Evolutionary conservation across 495 filamentous ascomycete genomes (phyloP).

Genomic region (Parachaetomium inaequale): DNA sequence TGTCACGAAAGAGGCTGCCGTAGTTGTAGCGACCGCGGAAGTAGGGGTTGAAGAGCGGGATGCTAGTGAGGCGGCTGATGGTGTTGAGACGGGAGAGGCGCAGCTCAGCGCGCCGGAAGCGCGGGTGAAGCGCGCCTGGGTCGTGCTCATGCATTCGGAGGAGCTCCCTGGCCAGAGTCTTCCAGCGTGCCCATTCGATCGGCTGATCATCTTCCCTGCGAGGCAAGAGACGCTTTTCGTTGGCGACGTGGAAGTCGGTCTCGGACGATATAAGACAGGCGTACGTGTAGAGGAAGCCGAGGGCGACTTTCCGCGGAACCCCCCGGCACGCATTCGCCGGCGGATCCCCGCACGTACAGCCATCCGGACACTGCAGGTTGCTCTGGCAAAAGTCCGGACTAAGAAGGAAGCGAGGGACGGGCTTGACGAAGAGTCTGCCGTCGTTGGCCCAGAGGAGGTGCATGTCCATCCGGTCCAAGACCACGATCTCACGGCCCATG

Average conservation of each 20-base stretch:
- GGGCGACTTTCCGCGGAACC: slow-evolving; percentile 20
- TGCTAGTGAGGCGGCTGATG: not conserved
- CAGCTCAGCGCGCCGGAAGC: slow-evolving; percentile 9
- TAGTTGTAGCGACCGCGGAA: not conserved
- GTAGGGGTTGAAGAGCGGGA: slow-evolving; percentile 3
- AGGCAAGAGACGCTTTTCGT: slow-evolving; percentile 34
- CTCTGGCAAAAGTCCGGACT: slow-evolving; percentile 3
- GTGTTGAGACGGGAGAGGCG: slow-evolving; percentile 4
- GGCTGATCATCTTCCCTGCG: slow-evolving; percentile 1
- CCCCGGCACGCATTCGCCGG: slow-evolving; percentile 3
- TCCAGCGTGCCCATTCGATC: slow-evolving; percentile 15
- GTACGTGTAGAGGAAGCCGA: slow-evolving; percentile 41
- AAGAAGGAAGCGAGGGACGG: slow-evolving; percentile 21
- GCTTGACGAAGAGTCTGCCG: slow-evolving; percentile 19
- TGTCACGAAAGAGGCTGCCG: slow-evolving; percentile 1
- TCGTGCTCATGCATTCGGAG: slow-evolving; percentile 1
- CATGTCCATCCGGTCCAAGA: slow-evolving; percentile 22
- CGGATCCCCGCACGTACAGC: slow-evolving; percentile 1
- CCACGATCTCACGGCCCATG: slow-evolving; percentile 9
- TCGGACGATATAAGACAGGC: slow-evolving; percentile 35
- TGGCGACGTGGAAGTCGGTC: slow-evolving; percentile 40
- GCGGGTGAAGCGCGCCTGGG: slow-evolving; percentile 1
- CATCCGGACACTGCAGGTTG: slow-evolving; percentile 12
- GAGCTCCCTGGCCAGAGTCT: slow-evolving; percentile 14
- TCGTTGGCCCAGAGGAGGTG: slow-evolving; percentile 23